A percentile compares a stretch with the other conserved stretches of the same genome.
phyloP scores from a whole-genome alignment of 371 early-diverging fungal species.

The Mucor piriformis region DNA sequence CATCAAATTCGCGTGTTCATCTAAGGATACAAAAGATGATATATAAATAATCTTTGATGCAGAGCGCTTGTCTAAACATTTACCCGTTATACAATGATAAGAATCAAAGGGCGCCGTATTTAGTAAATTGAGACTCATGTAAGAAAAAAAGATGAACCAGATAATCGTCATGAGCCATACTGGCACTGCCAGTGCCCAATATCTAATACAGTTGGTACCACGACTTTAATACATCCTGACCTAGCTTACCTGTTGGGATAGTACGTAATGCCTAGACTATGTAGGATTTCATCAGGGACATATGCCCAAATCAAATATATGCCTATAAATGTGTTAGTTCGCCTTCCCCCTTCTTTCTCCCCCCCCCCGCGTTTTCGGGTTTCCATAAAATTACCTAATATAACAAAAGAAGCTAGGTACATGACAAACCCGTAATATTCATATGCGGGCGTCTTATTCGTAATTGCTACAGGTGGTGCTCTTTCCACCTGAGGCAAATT shows the following conservation, averaged over 20 bases:
- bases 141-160: conserved; percentile 71
- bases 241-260: conserved; percentile 56
- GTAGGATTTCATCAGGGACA: conserved; percentile 75
- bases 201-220: conserved; percentile 37
- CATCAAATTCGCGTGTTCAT: conserved; percentile 63
- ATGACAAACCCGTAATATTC: conserved; percentile 88
- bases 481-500: conserved; percentile 40
- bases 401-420: conserved; percentile 79
- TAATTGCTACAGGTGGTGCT: conserved; percentile 51
- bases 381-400: conserved; percentile 67
- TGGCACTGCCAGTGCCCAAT: conserved; percentile 80
- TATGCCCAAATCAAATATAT: conserved; percentile 82
- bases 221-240: conserved; percentile 38
- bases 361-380: no score
- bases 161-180: conserved; percentile 73
- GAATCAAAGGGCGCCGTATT: conserved; percentile 72
- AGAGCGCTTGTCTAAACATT: background rate
- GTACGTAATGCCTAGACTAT: conserved; percentile 76
- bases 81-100: conserved; percentile 71
- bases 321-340: conserved; percentile 11
- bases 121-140: conserved; percentile 68
- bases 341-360: no score
- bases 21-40: conserved; percentile 28
- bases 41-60: background rate
- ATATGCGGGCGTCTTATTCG: conserved; percentile 73